Conservation (phyloP, 345 rosid species). For the Salix caprea region DNA sequence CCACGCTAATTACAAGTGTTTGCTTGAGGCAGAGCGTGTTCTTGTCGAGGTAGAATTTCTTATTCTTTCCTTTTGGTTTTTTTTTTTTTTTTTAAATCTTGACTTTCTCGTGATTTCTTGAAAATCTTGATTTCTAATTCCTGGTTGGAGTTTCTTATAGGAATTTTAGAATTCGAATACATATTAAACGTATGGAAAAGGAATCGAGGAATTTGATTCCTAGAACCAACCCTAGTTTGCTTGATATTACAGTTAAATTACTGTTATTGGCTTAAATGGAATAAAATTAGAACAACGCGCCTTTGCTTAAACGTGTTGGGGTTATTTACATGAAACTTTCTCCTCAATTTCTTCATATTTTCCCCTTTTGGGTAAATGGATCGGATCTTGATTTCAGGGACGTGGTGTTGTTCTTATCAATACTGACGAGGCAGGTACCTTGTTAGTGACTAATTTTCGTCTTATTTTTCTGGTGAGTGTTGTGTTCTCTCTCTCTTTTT, state of each 20-base stretch:
- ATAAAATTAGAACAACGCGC: not conserved
- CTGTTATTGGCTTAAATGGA: not conserved
- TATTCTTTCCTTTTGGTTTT: not conserved
- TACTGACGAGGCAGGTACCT: constrained; percentile 73
- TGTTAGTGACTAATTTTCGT: constrained; percentile 86
- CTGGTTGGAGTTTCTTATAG: not conserved
- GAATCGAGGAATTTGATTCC: not conserved
- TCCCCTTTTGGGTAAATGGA: not conserved
- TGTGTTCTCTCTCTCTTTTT: not conserved
- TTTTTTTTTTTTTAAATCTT: not conserved
- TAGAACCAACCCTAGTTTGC: not conserved
- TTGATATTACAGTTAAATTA: not conserved
- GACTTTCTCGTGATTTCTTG: not conserved
- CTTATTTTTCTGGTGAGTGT: constrained; percentile 80
- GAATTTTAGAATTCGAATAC: not conserved
- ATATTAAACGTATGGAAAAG: not conserved
- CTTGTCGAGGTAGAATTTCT: constrained; percentile 48
- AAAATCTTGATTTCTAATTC: not conserved
- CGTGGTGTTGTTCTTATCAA: constrained; percentile 85
- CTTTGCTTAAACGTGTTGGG: not conserved
- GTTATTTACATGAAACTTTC: not conserved
- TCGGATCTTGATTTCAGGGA: constrained; percentile 44
- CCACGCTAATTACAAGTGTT: constrained; percentile 50
- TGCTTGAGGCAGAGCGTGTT: constrained; percentile 68
- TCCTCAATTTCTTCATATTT: not conserved